A percentile compares a stretch with the other conserved stretches of the same genome.
phyloP scores from a whole-genome alignment of 2,329 filamentous ascomycete genomes.

The Ceratocystis harringtonii region DNA sequence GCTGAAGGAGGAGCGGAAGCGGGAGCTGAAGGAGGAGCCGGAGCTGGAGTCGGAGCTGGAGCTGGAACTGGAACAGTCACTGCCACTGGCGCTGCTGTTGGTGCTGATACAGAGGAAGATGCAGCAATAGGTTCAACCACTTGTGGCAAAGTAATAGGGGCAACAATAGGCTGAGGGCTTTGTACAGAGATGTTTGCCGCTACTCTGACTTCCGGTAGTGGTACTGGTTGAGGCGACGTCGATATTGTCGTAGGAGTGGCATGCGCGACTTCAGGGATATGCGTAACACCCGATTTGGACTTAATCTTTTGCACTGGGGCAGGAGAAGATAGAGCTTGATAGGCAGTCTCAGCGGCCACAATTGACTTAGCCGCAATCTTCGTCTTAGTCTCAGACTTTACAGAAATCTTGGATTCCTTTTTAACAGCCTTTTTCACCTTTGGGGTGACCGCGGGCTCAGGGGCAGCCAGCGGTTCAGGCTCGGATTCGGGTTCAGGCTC shows the following conservation, averaged over 20 bases:
- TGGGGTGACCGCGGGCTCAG: not conserved
- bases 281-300: not conserved
- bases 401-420: slow-evolving; percentile 6
- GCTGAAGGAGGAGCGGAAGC: not conserved
- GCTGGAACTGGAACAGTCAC: not conserved
- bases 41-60: not conserved
- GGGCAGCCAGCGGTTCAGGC: not conserved
- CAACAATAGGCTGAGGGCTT: not conserved
- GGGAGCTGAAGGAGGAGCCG: not conserved
- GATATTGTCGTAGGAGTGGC: not conserved
- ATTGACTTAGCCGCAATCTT: slow-evolving; percentile 3
- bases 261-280: not conserved
- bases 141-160: not conserved
- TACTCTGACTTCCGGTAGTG: not conserved
- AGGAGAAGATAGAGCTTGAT: not conserved
- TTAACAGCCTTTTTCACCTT: slow-evolving; percentile 7
- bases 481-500: not conserved
- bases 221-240: not conserved
- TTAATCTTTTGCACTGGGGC: not conserved
- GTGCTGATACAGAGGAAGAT: not conserved
- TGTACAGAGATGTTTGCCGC: not conserved
- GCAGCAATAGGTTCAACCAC: not conserved
- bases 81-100: not conserved
- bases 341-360: not conserved
- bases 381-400: slow-evolving; percentile 8